Evolutionary conservation across 176 grass and related monocot species (phyloP).

Genomic region (Calamus simplicifolius): DNA sequence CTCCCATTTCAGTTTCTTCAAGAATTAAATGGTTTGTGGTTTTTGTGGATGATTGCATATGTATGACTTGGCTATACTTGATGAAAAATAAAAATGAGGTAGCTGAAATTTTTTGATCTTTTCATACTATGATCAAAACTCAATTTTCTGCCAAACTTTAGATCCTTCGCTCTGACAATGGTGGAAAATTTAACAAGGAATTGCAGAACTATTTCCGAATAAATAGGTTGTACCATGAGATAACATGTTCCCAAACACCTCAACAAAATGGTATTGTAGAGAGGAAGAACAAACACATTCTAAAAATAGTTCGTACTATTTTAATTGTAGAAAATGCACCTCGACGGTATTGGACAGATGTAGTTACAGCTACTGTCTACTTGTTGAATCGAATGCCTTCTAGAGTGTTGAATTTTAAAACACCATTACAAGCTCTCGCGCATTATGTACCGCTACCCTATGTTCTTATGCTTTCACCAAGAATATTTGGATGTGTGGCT

Average conservation of each 20-base stretch:
- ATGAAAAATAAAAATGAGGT: conserved; percentile 3
- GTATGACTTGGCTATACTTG: conserved; percentile 8
- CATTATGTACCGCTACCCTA: background rate
- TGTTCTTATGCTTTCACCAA: background rate
- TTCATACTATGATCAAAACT: background rate
- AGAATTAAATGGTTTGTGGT: background rate
- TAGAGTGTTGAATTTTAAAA: background rate
- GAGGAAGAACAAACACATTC: too few species aligned
- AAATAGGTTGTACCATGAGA: background rate
- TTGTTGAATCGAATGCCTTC: conserved; percentile 1
- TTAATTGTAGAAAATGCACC: too few species aligned
- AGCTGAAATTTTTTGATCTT: background rate
- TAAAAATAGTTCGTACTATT: too few species aligned
- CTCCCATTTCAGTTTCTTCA: too few species aligned
- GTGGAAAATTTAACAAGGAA: background rate
- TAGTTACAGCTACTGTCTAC: background rate
- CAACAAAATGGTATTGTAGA: background rate
- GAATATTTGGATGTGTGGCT: background rate
- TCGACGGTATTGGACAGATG: too few species aligned
- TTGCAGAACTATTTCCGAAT: background rate
- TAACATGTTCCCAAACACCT: background rate
- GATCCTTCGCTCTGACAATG: background rate
- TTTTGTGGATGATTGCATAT: conserved; percentile 12
- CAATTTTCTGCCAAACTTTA: background rate
- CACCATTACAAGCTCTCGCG: background rate